Percentiles rank a stretch among this genome's conserved stretches.
Evolutionary conservation across 768 basidiomycete genomes (phyloP).

Genomic region (Serendipita sp.): DNA sequence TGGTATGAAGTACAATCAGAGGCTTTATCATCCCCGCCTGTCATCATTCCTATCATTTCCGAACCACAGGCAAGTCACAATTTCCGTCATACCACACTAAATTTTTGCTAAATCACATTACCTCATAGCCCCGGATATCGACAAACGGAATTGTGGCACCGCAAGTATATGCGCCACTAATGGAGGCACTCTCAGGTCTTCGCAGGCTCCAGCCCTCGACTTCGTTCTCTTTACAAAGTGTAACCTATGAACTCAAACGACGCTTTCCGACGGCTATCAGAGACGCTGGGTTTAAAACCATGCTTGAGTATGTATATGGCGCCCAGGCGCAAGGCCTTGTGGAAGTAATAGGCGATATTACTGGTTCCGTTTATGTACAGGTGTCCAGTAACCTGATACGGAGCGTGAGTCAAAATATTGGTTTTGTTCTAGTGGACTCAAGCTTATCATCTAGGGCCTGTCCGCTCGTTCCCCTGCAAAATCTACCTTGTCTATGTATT

Average conservation of each 20-base stretch:
- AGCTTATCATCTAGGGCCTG: neutral
- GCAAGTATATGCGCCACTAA: neutral
- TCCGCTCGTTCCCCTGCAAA: neutral
- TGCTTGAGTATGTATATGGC: neutral
- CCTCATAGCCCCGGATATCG: neutral
- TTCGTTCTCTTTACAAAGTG: neutral
- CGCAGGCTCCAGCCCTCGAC: neutral
- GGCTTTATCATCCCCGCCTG: neutral
- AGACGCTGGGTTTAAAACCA: conserved; percentile 1
- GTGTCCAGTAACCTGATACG: neutral
- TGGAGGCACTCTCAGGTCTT: neutral
- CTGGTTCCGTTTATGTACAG: neutral
- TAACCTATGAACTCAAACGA: conserved; percentile 2
- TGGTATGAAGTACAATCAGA: conserved; percentile 1
- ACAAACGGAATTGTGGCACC: too few species aligned
- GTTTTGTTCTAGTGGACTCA: neutral
- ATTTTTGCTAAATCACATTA: neutral
- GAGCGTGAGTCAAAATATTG: neutral
- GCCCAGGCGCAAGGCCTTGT: neutral
- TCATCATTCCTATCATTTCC: neutral
- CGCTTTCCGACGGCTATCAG: neutral
- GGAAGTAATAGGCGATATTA: neutral
- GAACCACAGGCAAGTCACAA: neutral
- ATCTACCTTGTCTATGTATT: neutral
- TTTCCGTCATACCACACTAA: neutral